These are phyloP conservation scores for Saturnispora ahearnii DNA, from an alignment of 805 yeast species.

Conservation along the genomic window DNA sequence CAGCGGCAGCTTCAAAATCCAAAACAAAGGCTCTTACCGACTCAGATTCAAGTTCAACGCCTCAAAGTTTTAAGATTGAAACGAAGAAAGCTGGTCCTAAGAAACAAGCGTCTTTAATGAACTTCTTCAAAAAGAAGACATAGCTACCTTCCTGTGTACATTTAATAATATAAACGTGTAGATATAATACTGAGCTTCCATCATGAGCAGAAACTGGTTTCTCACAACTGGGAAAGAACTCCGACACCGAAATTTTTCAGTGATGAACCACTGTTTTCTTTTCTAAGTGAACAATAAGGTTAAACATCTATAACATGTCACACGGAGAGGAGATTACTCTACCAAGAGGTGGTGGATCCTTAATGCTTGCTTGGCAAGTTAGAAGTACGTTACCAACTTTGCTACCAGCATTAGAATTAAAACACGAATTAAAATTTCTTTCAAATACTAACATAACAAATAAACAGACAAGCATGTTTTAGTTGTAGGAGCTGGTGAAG, in stretches of 20 bases:
- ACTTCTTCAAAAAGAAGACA: slow-evolving; percentile 25
- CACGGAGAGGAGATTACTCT: not conserved
- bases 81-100: slow-evolving; percentile 5
- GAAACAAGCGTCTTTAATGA: slow-evolving; percentile 26
- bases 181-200: not conserved
- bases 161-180: not conserved
- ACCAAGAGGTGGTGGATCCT: slow-evolving; percentile 40
- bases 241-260: not conserved
- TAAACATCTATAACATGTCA: not conserved
- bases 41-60: slow-evolving; percentile 3
- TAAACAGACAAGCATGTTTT: slow-evolving; percentile 45
- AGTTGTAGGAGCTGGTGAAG: slow-evolving; percentile 73
- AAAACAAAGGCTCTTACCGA: slow-evolving; percentile 2
- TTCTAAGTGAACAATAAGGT: not conserved
- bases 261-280: not conserved
- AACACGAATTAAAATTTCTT: too few species aligned
- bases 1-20: not conserved
- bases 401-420: not conserved
- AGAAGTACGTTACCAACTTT: slow-evolving; percentile 32
- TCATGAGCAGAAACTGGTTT: not conserved
- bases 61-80: slow-evolving; percentile 1
- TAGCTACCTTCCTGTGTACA: not conserved
- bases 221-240: not conserved
- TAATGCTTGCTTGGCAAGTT: slow-evolving; percentile 69
- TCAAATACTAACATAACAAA: not conserved